Evolutionary conservation across 805 yeast species (phyloP).

Genomic region (Candida tallmaniae): DNA sequence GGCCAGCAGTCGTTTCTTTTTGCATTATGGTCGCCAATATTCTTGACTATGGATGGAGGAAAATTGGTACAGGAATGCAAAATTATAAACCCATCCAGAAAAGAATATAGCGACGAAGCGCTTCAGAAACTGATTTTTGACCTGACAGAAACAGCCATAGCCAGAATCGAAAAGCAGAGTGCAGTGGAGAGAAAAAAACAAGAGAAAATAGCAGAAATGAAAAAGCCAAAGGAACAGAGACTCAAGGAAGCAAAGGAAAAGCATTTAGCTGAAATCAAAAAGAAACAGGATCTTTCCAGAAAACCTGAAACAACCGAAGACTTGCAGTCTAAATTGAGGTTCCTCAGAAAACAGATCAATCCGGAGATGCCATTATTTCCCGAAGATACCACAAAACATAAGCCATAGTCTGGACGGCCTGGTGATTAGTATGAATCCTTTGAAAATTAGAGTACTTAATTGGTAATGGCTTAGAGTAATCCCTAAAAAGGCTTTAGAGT

Average conservation of each 20-base stretch:
- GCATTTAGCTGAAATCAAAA: slow-evolving; percentile 12
- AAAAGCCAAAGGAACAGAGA: slow-evolving; percentile 16
- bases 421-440: too few species aligned
- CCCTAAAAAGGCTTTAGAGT: too few species aligned
- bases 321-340: slow-evolving; percentile 29
- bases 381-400: not conserved
- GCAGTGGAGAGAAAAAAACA: slow-evolving; percentile 59
- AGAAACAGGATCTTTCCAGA: slow-evolving; percentile 22
- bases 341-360: slow-evolving; percentile 9
- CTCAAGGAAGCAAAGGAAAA: slow-evolving; percentile 14
- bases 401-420: too few species aligned
- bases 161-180: slow-evolving; percentile 59
- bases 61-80: slow-evolving; percentile 71
- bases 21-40: slow-evolving; percentile 68
- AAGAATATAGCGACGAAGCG: slow-evolving; percentile 58
- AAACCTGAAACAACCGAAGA: slow-evolving; percentile 35
- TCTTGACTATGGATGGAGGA: slow-evolving; percentile 60
- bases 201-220: slow-evolving; percentile 16
- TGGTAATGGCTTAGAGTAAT: too few species aligned
- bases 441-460: too few species aligned
- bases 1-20: slow-evolving; percentile 79
- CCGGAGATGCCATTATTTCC: slow-evolving; percentile 14
- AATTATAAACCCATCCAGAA: slow-evolving; percentile 48
- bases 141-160: slow-evolving; percentile 55
- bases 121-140: slow-evolving; percentile 60